Conservation (phyloP, 2,329 filamentous ascomycete genomes). For the Botrytis porri region DNA sequence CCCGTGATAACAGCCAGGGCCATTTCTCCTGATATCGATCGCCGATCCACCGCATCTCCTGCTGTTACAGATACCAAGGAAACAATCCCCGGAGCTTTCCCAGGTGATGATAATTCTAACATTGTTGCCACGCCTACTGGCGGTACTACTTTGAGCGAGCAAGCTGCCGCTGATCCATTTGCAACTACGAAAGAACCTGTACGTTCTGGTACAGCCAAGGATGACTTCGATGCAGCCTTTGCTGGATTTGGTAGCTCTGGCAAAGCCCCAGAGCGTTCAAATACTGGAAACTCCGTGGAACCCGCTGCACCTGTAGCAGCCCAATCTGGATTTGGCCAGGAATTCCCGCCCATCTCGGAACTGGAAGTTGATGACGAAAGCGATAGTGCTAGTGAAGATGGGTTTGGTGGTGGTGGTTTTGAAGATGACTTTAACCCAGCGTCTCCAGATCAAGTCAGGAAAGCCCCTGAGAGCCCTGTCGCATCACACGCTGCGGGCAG, state of each 20-base stretch:
- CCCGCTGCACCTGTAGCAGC: slow-evolving; percentile 43
- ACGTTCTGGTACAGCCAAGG: slow-evolving; percentile 55
- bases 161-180: slow-evolving; percentile 52
- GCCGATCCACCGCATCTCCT: slow-evolving; percentile 35
- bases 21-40: slow-evolving; percentile 35
- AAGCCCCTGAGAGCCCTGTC: slow-evolving; percentile 29
- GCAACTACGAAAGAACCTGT: slow-evolving; percentile 50
- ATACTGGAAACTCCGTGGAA: slow-evolving; percentile 40
- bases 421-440: slow-evolving; percentile 86
- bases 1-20: slow-evolving; percentile 29
- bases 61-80: slow-evolving; percentile 37
- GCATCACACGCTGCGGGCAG: slow-evolving; percentile 27
- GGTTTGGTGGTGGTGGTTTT: slow-evolving; percentile 59
- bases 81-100: slow-evolving; percentile 52
- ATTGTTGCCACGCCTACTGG: slow-evolving; percentile 49
- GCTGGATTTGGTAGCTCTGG: slow-evolving; percentile 61
- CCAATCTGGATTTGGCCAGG: slow-evolving; percentile 59
- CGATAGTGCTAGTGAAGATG: slow-evolving; percentile 72
- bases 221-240: slow-evolving; percentile 84
- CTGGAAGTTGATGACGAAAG: slow-evolving; percentile 80
- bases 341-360: slow-evolving; percentile 93
- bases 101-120: slow-evolving; percentile 45
- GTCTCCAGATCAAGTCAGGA: slow-evolving; percentile 35
- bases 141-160: slow-evolving; percentile 47
- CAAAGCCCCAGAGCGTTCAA: slow-evolving; percentile 50